These are phyloP conservation scores for Monosporascus sp. DNA, from an alignment of 2,329 filamentous ascomycete species.

Conservation along the genomic window DNA sequence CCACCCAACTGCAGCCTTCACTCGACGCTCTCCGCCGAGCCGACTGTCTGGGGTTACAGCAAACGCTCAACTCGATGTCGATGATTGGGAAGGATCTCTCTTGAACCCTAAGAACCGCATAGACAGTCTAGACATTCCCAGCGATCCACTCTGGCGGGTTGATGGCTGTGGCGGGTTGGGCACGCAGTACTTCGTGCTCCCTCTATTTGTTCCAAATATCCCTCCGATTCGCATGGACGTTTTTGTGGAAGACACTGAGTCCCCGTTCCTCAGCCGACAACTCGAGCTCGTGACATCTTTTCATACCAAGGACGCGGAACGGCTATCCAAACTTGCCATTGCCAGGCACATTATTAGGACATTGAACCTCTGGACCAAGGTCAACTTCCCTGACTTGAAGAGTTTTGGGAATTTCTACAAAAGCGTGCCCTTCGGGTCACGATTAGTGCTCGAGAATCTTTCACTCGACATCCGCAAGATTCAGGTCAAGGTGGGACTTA, in stretches of 20 bases:
- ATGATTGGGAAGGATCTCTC: conserved; percentile 42
- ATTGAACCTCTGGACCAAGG: conserved; percentile 45
- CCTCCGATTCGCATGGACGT: conserved; percentile 52
- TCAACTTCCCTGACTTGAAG: conserved; percentile 23
- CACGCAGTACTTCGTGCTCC: conserved; percentile 52
- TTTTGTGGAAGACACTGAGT: conserved; percentile 48
- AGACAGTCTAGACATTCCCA: conserved; percentile 44
- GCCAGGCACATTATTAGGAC: conserved; percentile 48
- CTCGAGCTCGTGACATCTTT: conserved; percentile 48
- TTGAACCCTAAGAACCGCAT: conserved; percentile 58
- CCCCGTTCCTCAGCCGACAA: conserved; percentile 35
- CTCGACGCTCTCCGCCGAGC: conserved; percentile 5
- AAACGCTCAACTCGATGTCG: not conserved
- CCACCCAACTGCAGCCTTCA: conserved; percentile 52
- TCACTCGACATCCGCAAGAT: conserved; percentile 41
- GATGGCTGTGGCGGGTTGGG: conserved; percentile 53
- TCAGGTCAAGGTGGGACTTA: conserved; percentile 40
- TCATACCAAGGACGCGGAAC: conserved; percentile 45
- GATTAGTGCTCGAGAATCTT: conserved; percentile 48
- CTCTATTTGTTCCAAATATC: conserved; percentile 41
- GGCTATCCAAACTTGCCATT: conserved; percentile 45
- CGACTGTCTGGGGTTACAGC: not conserved
- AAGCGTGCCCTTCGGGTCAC: conserved; percentile 51
- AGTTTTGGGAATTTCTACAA: conserved; percentile 33
- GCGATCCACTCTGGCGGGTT: conserved; percentile 48